Evolutionary conservation across 2,329 filamentous ascomycete species (phyloP).

Genomic region (Lachnellula cervina): DNA sequence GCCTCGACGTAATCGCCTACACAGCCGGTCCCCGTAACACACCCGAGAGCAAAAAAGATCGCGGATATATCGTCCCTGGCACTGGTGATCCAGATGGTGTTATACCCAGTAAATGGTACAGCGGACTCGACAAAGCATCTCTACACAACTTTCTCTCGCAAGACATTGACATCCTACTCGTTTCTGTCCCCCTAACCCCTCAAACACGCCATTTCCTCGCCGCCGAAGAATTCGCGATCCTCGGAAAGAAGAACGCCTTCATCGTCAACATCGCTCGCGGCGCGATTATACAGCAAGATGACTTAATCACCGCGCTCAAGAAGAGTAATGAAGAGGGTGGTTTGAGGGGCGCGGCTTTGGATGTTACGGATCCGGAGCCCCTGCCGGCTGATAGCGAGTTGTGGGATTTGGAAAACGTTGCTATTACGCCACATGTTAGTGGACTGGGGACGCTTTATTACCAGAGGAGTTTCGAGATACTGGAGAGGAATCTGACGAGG

Average conservation of each 20-base stretch:
- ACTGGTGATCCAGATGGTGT: conserved; percentile 41
- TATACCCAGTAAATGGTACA: conserved; percentile 35
- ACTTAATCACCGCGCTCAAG: conserved; percentile 49
- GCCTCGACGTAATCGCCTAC: conserved; percentile 61
- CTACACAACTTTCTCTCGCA: conserved; percentile 33
- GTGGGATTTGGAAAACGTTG: conserved; percentile 58
- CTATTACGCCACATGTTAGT: conserved; percentile 62
- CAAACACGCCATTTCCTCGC: conserved; percentile 38
- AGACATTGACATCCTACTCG: conserved; percentile 35
- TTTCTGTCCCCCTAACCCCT: conserved; percentile 34
- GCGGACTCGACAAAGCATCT: conserved; percentile 29
- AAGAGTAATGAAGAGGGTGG: conserved; percentile 35
- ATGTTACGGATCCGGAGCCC: conserved; percentile 66
- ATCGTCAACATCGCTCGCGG: conserved; percentile 62
- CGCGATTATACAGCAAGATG: conserved; percentile 54
- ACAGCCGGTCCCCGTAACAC: conserved; percentile 57
- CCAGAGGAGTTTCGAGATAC: conserved; percentile 51
- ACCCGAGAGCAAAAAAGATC: conserved; percentile 50
- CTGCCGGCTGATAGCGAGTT: conserved; percentile 54
- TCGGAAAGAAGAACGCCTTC: conserved; percentile 42
- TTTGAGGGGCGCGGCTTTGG: conserved; percentile 57
- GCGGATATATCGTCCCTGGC: conserved; percentile 58
- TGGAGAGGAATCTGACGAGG: conserved; percentile 52
- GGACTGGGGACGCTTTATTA: conserved; percentile 49
- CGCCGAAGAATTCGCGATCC: conserved; percentile 34